Conservation (phyloP, 805 yeast species). For the Yarrowia keelungensis region DNA sequence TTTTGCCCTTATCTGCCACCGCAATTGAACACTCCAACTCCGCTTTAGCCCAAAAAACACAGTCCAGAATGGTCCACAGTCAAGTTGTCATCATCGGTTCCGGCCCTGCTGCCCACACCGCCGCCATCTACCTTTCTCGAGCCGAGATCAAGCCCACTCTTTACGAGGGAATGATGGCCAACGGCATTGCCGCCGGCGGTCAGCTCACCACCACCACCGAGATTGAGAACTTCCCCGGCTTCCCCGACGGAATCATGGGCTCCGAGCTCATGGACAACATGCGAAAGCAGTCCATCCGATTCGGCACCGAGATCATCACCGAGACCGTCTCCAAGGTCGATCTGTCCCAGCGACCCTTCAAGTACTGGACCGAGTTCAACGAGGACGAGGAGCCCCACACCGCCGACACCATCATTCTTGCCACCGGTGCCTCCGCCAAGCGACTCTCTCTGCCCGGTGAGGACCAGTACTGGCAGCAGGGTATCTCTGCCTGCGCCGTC, state of each 20-base stretch:
- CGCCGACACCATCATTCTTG: slow-evolving; percentile 88
- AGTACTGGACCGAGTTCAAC: slow-evolving; percentile 94
- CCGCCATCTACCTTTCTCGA: slow-evolving; percentile 95
- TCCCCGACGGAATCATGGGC: slow-evolving; percentile 92
- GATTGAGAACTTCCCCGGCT: slow-evolving; percentile 98
- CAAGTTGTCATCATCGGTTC: slow-evolving; percentile 66
- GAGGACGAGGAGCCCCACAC: slow-evolving; percentile 92
- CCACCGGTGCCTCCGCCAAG: slow-evolving; percentile 98
- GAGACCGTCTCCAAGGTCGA: slow-evolving; percentile 96
- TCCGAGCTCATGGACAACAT: slow-evolving; percentile 88
- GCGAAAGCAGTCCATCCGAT: slow-evolving; percentile 85
- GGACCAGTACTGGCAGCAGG: slow-evolving; percentile 98
- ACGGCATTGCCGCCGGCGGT: slow-evolving; percentile 99
- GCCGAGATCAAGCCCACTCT: slow-evolving; percentile 94
- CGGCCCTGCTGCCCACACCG: slow-evolving; percentile 99
- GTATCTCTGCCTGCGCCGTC: slow-evolving; percentile 99
- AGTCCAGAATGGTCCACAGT: slow-evolving; percentile 46
- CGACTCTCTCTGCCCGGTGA: slow-evolving; percentile 95
- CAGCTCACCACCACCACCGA: slow-evolving; percentile 99
- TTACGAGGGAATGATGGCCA: slow-evolving; percentile 96
- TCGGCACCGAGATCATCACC: slow-evolving; percentile 93
- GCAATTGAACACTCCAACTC: slow-evolving; percentile 37
- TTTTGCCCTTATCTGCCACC: slow-evolving; percentile 30
- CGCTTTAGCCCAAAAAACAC: not conserved
- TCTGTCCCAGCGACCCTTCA: slow-evolving; percentile 86